Conservation (phyloP, 1,139 yeast genomes). For the Kurtzmaniella quercitrusa region DNA sequence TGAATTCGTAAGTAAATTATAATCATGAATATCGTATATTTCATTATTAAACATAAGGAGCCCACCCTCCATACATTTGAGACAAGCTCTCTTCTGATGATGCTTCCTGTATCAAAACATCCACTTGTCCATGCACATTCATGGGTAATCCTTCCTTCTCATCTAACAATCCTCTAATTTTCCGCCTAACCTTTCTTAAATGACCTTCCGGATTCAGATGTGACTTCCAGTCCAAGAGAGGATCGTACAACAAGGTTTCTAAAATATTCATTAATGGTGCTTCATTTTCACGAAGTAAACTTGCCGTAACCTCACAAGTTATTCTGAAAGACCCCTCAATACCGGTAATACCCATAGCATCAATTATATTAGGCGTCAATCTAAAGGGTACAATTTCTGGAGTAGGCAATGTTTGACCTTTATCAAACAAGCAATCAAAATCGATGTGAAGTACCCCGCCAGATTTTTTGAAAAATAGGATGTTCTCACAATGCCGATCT, state of each 20-base stretch:
- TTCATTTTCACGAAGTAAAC: slow-evolving; percentile 71
- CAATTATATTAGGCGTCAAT: slow-evolving; percentile 80
- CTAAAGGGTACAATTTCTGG: slow-evolving; percentile 97
- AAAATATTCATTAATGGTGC: slow-evolving; percentile 86
- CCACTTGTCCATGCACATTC: slow-evolving; percentile 92
- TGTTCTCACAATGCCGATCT: slow-evolving; percentile 93
- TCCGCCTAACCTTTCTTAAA: slow-evolving; percentile 69
- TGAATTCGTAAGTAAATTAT: too few species aligned
- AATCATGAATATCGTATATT: not conserved
- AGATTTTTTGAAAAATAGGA: slow-evolving; percentile 64
- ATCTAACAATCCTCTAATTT: slow-evolving; percentile 74
- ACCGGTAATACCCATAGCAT: slow-evolving; percentile 88
- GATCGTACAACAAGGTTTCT: slow-evolving; percentile 91
- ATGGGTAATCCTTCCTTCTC: slow-evolving; percentile 81
- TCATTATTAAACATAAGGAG: slow-evolving; percentile 47
- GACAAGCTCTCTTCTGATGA: slow-evolving; percentile 66
- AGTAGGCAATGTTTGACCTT: slow-evolving; percentile 61
- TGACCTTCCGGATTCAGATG: slow-evolving; percentile 59
- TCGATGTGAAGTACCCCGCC: slow-evolving; percentile 92
- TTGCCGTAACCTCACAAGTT: slow-evolving; percentile 81
- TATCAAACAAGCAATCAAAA: slow-evolving; percentile 93
- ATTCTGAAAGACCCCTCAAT: slow-evolving; percentile 87
- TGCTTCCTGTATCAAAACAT: slow-evolving; percentile 82
- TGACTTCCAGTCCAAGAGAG: slow-evolving; percentile 69
- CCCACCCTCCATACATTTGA: slow-evolving; percentile 95